Evolutionary conservation across 2,329 filamentous ascomycete genomes (phyloP), one percentile per base, ranked within the genome.

Genomic region (Neofusicoccum sp.): DNA sequence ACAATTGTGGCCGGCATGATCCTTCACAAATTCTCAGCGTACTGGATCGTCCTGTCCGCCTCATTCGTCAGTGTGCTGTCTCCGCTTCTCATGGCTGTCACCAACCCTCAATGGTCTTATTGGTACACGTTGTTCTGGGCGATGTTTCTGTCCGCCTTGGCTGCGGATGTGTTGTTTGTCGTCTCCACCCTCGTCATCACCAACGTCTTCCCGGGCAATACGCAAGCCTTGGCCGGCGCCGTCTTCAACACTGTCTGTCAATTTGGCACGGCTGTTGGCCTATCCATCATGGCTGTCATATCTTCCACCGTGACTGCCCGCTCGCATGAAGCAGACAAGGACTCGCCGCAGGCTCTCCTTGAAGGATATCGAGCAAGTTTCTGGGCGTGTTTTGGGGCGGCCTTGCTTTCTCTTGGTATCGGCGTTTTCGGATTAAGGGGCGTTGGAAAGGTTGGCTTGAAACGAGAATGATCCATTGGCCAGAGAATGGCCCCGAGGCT

Each of bases 1-100:
- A 83, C 81, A 61, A 56, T 84, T 8, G 70, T 76, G 6, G 81
- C 80, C 22, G 83, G 81, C 0, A 70, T 81, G 9, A 66, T 84
- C 3, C 77, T 81, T 1, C 80, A 83, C 64, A 73, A 74, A 28
- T 71, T 82, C 0, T 73, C 73, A 2, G 81, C 79, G 0, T 77
- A 82, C 64, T 74, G 75, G 54, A 68, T 80, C 2, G 75, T 83
- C 1, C 66, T 79, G 3, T 63, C 77, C 6, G 77, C 73, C 2
- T 71, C 73, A 4, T 52, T 72, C 1, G 61, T 81, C n/a, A 74
- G 69, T 37, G 67, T 73, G 1, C n/a, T 60, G 2, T 62, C 59
- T 14, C 48, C 59, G 3, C 12, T 54, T 16, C 58, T 54, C 12
- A 16, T 49, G 5, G 49, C 49, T 28, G 78, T 60, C 33, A 36